Evolutionary conservation across 1,139 yeast genomes (phyloP).

Genomic region (Taphrina flavorubra): DNA sequence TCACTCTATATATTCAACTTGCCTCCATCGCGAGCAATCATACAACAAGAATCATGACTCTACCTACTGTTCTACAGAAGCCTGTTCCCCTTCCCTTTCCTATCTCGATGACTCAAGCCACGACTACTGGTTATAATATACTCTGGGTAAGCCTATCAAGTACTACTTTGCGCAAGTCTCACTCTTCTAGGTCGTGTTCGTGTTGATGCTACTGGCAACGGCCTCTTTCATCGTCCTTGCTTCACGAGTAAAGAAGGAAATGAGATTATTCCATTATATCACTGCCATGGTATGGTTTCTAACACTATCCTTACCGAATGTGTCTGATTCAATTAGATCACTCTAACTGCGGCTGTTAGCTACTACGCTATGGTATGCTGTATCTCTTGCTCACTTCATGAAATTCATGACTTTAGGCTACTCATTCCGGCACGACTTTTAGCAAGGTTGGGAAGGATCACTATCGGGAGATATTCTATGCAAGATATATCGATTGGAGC

Average conservation of each 20-base stretch:
- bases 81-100: slow-evolving; percentile 31
- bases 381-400: not conserved
- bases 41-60: not conserved
- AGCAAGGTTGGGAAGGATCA: slow-evolving; percentile 27
- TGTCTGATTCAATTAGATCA: slow-evolving; percentile 4
- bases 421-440: slow-evolving; percentile 36
- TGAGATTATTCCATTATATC: slow-evolving; percentile 36
- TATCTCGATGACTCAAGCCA: slow-evolving; percentile 15
- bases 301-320: not conserved
- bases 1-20: too few species aligned
- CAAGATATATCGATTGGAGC: slow-evolving; percentile 71
- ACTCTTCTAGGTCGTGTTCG: slow-evolving; percentile 26
- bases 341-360: slow-evolving; percentile 37
- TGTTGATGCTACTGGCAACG: slow-evolving; percentile 35
- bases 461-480: slow-evolving; percentile 68
- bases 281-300: slow-evolving; percentile 21
- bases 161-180: not conserved
- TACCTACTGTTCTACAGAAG: not conserved
- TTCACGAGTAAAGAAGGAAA: slow-evolving; percentile 35
- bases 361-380: slow-evolving; percentile 36
- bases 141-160: slow-evolving; percentile 14
- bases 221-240: slow-evolving; percentile 27
- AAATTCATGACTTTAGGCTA: slow-evolving; percentile 4
- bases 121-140: slow-evolving; percentile 24
- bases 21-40: not conserved